Base-by-base conservation (phyloP, 257 asterid species). In the Nicotiana obtusifolia region DNA sequence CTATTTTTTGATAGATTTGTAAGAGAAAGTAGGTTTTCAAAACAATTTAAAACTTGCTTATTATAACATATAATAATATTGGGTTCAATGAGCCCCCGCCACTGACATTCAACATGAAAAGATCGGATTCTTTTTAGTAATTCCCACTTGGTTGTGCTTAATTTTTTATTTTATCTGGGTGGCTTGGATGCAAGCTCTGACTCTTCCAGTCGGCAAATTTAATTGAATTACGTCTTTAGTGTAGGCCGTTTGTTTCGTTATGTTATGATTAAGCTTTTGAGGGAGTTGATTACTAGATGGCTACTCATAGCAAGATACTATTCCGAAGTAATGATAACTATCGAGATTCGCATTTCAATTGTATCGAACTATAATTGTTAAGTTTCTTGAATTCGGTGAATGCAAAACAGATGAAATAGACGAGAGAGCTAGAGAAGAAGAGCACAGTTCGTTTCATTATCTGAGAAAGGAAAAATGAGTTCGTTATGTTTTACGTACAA, bases 161-260 rank as follows among this genome's bases (percentile, higher is more conserved):
- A 56, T 49, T 26, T 0, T 26, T 22, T 33, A 26, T 66, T 52
- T 81, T 77, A 30, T 79, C 67, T 90, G 88, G 84, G 88, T 84
- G 90, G 91, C 54, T 89, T 81, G 65, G 60, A 82, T 86, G 87
- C 84, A 83, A 81, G 81, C 85, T 85, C 82, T 75, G 76, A 60
- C 77, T 83, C 62, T 83, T 85, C 84, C 81, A 81, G 85, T 82
- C 84, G 71, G 84, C 85, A 83, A 81, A 79, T 82, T 82, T 85
- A 83, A 85, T 87, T 83, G 84, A 83, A 81, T 41, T 84, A 80
- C 88, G 81, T 80, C 87, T 89, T 81, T 80, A 84, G 57, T 84
- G 16, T 79, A 56, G 78, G 64, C 81, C 7, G 17, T 57, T 84
- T 60, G 35, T 64, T 81, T 81, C 80, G 82, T 33, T 82, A 73